phyloP scores from a whole-genome alignment of 2,329 filamentous ascomycete species.

The Ceratocystiopsis sp. region DNA sequence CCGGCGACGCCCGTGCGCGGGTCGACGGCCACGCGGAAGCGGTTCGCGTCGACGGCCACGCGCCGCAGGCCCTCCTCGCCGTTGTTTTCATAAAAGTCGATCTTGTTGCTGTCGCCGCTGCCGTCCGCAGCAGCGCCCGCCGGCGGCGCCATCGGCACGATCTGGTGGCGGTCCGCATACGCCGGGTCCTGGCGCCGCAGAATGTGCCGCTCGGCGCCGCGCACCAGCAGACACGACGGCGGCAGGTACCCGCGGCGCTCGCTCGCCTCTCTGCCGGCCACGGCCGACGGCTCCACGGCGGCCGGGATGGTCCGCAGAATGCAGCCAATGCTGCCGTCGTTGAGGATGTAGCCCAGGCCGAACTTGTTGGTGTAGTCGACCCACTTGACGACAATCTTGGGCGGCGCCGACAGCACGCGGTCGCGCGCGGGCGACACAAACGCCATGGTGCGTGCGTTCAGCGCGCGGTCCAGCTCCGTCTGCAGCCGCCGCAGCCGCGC shows the following conservation, averaged over 20 bases:
- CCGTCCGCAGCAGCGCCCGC: neutral
- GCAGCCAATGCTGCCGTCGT: constrained; percentile 65
- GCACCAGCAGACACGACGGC: constrained; percentile 55
- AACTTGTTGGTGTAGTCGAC: constrained; percentile 82
- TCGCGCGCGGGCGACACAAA: constrained; percentile 35
- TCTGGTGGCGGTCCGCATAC: constrained; percentile 41
- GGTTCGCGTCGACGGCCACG: constrained; percentile 46
- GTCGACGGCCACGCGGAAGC: constrained; percentile 38
- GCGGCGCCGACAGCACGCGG: constrained; percentile 40
- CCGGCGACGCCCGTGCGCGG: constrained; percentile 37
- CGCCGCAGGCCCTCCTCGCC: constrained; percentile 45
- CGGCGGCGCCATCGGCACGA: constrained; percentile 35
- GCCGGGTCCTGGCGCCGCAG: constrained; percentile 38
- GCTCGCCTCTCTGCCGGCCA: neutral
- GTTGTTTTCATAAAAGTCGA: constrained; percentile 61
- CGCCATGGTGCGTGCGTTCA: constrained; percentile 47
- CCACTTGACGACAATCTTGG: constrained; percentile 60
- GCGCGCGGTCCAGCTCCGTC: constrained; percentile 41
- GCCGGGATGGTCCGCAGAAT: constrained; percentile 38
- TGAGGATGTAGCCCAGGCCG: constrained; percentile 67
- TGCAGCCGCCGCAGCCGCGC: constrained; percentile 39
- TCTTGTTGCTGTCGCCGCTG: constrained; percentile 15
- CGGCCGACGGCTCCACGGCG: constrained; percentile 3
- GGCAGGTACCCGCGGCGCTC: constrained; percentile 36
- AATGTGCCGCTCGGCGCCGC: constrained; percentile 54